A percentile compares a stretch with the other conserved stretches of the same genome.
Evolutionary conservation across 2,329 filamentous ascomycete genomes (phyloP).

Genomic region (Rosellinia necatrix): DNA sequence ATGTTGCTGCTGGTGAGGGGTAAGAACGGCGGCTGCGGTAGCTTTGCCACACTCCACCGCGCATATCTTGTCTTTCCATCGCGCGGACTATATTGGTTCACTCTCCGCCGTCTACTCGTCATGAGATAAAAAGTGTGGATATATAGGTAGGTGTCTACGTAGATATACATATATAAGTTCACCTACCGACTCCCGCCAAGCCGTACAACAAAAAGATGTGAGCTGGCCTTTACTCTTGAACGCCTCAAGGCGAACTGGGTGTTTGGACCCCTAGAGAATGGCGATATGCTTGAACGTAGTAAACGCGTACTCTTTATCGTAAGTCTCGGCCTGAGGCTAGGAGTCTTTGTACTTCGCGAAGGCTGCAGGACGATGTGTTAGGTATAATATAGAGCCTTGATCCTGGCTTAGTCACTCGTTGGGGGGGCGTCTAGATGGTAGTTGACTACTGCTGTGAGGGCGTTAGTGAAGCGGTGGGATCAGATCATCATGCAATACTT

Average conservation of each 20-base stretch:
- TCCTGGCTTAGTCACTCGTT: conserved; percentile 42
- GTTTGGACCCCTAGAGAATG: conserved; percentile 48
- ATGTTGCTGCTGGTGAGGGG: conserved; percentile 56
- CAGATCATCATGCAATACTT: conserved; percentile 49
- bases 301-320: conserved; percentile 47
- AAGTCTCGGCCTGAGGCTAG: conserved; percentile 45
- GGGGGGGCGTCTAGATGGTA: conserved; percentile 53
- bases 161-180: no score
- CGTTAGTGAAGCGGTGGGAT: conserved; percentile 52
- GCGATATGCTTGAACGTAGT: conserved; percentile 52
- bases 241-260: conserved; percentile 50
- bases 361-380: conserved; percentile 52
- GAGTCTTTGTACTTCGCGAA: conserved; percentile 48
- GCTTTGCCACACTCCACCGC: conserved; percentile 61
- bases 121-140: background rate
- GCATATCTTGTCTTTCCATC: conserved; percentile 53
- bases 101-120: background rate
- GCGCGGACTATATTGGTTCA: background rate
- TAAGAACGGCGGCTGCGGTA: conserved; percentile 55
- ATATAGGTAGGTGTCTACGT: background rate
- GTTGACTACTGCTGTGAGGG: conserved; percentile 51
- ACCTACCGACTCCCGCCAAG: conserved; percentile 53
- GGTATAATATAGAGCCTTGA: conserved; percentile 52
- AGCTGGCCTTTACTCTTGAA: conserved; percentile 57
- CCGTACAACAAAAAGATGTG: conserved; percentile 58